Base-by-base conservation (phyloP, 2,329 filamentous ascomycete species). In the Trichoderma atrobrunneum region DNA sequence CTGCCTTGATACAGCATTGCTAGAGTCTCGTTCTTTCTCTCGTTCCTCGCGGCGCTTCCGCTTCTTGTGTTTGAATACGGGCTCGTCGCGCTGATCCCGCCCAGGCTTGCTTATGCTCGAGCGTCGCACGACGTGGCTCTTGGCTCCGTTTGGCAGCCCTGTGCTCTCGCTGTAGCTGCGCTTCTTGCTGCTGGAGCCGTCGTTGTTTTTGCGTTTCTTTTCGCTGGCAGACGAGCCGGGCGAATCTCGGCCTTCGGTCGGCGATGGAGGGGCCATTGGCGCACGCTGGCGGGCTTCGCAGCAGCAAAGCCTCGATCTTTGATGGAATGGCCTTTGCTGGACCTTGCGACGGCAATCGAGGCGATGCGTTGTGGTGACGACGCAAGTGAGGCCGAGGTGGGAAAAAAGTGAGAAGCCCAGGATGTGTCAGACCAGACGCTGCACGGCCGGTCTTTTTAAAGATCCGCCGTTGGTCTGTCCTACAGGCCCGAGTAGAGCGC, bases 81-180 rank as follows among this genome's bases (percentile, higher is more conserved):
- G 70, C 56, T 72, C 70, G 64, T 72, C 70, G 39, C 70, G 63
- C 21, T 54, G 70, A 24, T 69, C 70, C 7, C 70, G 70, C 8
- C 70, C 63, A 7, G 70, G 70, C 54, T 72, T 72, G 70, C 70
- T 72, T 30, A 72, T 72, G 32, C 70, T 72, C 8, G 70, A 72
- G 39, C 70, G 70, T 16, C 64, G 70, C 70, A 72, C 34, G 18
- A 60, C 56, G 11, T 72, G 63, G 64, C 63, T 36, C 16, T 39
- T 51, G 6, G 56, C 8, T n/a, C 64, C 70, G n/a, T 72, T 72
- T 5, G 69, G 48, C n/a, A 72, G 70, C 56, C 30, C 51, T 6
- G 64, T 26, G 34, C 14, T 69, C 24, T 60, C 36, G 28, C 56
- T 24, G 30, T 65, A 39, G 2, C 21, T n/a, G 60, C 69, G 62